These are phyloP conservation scores for Pyrenopolyporus hunteri DNA, from an alignment of 495 filamentous ascomycete genomes.

Conservation along the genomic window DNA sequence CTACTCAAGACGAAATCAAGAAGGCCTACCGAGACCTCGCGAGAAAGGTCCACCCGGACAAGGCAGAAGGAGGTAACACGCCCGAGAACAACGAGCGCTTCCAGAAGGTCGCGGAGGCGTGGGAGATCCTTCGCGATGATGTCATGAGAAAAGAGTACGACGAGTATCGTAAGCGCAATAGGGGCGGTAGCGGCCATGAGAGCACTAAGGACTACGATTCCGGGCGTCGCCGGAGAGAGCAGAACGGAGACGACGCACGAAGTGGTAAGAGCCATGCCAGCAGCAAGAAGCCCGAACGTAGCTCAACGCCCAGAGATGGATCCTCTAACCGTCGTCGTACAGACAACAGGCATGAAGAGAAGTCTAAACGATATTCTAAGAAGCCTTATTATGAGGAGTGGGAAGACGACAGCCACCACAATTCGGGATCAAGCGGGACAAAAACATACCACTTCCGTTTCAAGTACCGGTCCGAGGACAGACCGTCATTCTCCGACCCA, in stretches of 20 bases:
- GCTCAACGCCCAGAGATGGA: neutral
- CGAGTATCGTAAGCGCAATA: conserved; percentile 1
- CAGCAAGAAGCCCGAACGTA: too few relatives aligned
- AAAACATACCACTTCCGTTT: too few relatives aligned
- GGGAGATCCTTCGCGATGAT: conserved; percentile 22
- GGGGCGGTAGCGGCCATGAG: neutral
- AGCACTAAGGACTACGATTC: neutral
- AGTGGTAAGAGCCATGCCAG: too few relatives aligned
- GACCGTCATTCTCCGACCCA: too few relatives aligned
- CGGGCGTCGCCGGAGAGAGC: conserved; percentile 3
- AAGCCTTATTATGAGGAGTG: conserved; percentile 24
- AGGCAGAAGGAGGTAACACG: conserved; percentile 24
- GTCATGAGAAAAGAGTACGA: conserved; percentile 25
- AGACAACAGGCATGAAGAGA: conserved; percentile 6
- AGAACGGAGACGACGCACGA: neutral
- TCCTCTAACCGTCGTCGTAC: neutral
- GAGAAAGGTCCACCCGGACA: conserved; percentile 26
- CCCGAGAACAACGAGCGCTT: conserved; percentile 23
- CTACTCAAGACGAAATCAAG: conserved; percentile 25
- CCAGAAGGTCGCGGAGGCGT: conserved; percentile 19
- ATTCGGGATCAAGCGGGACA: neutral
- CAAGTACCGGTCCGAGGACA: too few relatives aligned
- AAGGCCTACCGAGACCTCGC: conserved; percentile 25
- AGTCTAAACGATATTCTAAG: neutral
- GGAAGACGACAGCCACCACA: neutral